Base-by-base conservation (phyloP, 2,329 filamentous ascomycete species). In the Xylaria sp. region DNA sequence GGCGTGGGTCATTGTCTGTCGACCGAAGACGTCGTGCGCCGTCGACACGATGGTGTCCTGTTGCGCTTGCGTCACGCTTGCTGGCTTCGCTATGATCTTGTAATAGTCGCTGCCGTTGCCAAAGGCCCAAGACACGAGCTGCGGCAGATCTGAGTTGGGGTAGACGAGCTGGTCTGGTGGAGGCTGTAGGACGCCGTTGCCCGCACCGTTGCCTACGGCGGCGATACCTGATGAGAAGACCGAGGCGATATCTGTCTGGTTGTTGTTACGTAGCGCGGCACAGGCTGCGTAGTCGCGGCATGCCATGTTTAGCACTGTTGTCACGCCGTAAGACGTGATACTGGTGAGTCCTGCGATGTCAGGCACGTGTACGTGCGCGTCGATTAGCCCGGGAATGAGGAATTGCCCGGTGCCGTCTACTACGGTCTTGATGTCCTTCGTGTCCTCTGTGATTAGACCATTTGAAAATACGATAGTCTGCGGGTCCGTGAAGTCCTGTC, bases 341-440 rank as follows among this genome's bases (percentile, higher is more conserved):
- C 60, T 69, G 22, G 68, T 67, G 20, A 76, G 61, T 2, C 66
- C 71, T 10, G 65, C 67, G 29, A 74, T 51, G 11, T 72, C 67
- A 13, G 49, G 44, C 7, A 76, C 55, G 60, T 77, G 75, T 5
- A 75, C 59, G 50, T 77, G 75, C 0, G 73, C 69, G 50, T 77
- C 75, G 60, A 77, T 77, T n/a, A 77, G 65, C 3, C 74, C 75
- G 0, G 76, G 76, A 25, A 75, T 73, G 11, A 76, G 60, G 47
- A 75, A 71, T 20, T 71, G 63, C 29, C 74, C 73, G 20, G 60
- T 59, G 38, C 67, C 74, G 33, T 77, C 73, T 22, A 77, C 54
- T 29, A 33, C 55, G 15, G 65, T 56, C 29, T 67, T 38, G 38
- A 72, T 36, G 20, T 61, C 51, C 1, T 59, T 22, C 1, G 64